Evolutionary conservation across 2,329 filamentous ascomycete genomes (phyloP).

Genomic region (Escovopsis sp.): DNA sequence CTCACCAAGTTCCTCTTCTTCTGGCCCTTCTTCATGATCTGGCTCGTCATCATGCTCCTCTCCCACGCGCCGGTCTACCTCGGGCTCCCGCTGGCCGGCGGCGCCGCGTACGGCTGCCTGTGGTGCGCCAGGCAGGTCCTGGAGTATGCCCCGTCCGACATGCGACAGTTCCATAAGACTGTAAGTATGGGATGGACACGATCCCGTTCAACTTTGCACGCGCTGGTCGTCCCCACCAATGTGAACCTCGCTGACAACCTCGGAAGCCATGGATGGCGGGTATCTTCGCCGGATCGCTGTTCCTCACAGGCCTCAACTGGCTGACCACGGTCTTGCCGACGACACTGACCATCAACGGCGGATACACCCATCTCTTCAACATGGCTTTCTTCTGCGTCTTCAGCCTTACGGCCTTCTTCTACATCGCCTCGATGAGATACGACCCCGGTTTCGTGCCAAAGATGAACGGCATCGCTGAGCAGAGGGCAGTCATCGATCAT

Average conservation of each 20-base stretch:
- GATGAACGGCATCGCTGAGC: conserved; percentile 73
- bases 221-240: too few relatives aligned
- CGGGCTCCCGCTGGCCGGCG: conserved; percentile 56
- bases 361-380: conserved; percentile 52
- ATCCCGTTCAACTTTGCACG: too few relatives aligned
- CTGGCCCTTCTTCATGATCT: conserved; percentile 69
- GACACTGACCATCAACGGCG: conserved; percentile 10
- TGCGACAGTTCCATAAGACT: conserved; percentile 81
- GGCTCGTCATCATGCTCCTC: conserved; percentile 54
- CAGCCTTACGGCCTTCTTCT: conserved; percentile 67
- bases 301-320: conserved; percentile 68
- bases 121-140: conserved; percentile 64
- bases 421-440: conserved; percentile 66
- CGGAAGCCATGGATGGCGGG: conserved; percentile 75
- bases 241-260: not conserved
- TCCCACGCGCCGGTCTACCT: conserved; percentile 60
- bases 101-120: conserved; percentile 56
- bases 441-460: conserved; percentile 93
- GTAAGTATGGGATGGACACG: conserved; percentile 30
- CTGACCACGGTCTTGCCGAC: conserved; percentile 52
- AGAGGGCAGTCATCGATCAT: conserved; percentile 79
- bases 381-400: conserved; percentile 54
- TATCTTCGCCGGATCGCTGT: conserved; percentile 78
- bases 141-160: conserved; percentile 71
- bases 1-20: conserved; percentile 80